Base-by-base conservation (phyloP, 352 stramenopile species). In the Blastocystis sp. region DNA sequence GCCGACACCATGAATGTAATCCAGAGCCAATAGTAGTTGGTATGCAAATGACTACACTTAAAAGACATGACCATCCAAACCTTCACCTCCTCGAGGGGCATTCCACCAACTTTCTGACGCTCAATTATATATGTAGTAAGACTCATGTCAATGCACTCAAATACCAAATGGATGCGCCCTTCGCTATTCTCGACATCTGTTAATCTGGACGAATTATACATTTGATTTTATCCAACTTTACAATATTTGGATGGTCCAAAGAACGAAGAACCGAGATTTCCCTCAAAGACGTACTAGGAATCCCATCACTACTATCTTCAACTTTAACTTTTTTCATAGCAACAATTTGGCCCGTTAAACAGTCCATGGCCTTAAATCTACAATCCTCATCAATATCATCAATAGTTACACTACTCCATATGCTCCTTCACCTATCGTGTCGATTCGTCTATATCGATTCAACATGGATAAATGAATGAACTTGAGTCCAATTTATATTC, bases 201-300 rank as follows among this genome's bases (percentile, higher is more conserved):
- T 21, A 86, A 32, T 52, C 75, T 86, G 46, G 19, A n/a, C 11
- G 6, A 21, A 16, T 57, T 29, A 43, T n/a, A 73, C 42, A 57
- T 59, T 71, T 58, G 32, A 65, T 12, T 61, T 21, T 27, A 19
- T 32, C 69, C n/a, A 46, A 88, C 65, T 95, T 91, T 42, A 99
- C 96, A 89, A 99, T 98, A 89, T 99, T 98, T 59, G 95, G 92
- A 91, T 99, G 97, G 88, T 94, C 94, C 5, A 99, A 92, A 90
- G 98, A 95, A 39, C 95, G 92, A 52, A 99, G 91, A 52, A 99
- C 91, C 37, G 93, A 97, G 86, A 99, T 99, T 91, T 99, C 97
- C 54, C 97, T 93, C 67, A 99, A 90, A 16, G 96, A 96, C 14
- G 96, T 98, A 86, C 93, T 97, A 42, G 96, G 96, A 90, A 99